Base-by-base conservation (phyloP, 306 rosid genomes). In the Vicia sativa region DNA sequence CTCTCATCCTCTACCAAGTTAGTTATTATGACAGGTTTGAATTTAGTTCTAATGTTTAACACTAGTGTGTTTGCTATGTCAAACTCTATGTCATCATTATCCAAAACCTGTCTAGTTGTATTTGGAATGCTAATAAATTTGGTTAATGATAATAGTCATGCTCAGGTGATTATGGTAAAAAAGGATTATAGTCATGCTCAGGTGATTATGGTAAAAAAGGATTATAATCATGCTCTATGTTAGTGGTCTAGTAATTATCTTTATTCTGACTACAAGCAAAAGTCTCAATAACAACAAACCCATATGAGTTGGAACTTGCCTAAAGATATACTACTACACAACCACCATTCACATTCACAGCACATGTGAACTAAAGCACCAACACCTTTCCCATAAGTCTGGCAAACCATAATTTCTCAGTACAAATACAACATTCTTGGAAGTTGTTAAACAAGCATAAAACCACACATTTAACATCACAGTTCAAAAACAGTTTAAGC, bases 51-150 rank as follows among this genome's bases (percentile, higher is more conserved):
- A 28, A 62, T 44, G 78, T 52, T 67, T 67, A 16, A 21, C 65
- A 29, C 5, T 5, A 34, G 16, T 55, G 38, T 25, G n/a, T n/a
- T 6, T 46, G 31, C 65, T 44, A 18, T 15, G 43, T 76, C 65
- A 38, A 50, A 42, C 62, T 49, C 25, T 71, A 14, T 49, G 50
- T 54, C 37, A 25, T 55, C 61, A 77, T 29, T 6, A 11, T 81
- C 62, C 56, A 42, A 31, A 57, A 58, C 61, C 67, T 12, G 31
- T 48, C 49, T 19, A 23, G 21, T n/a, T 19, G 34, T 18, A 18
- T 14, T 28, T 39, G 45, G 53, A 41, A 29, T 9, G 48, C 38
- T 34, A 34, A 34, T 34, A 34, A 25, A 8, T 29, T 37, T 38
- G 6, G 37, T 38, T 67, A 37, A 13, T 26, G 34, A 69, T 42